phyloP scores from a whole-genome alignment of 345 rosid species.

The Salix purpurea region DNA sequence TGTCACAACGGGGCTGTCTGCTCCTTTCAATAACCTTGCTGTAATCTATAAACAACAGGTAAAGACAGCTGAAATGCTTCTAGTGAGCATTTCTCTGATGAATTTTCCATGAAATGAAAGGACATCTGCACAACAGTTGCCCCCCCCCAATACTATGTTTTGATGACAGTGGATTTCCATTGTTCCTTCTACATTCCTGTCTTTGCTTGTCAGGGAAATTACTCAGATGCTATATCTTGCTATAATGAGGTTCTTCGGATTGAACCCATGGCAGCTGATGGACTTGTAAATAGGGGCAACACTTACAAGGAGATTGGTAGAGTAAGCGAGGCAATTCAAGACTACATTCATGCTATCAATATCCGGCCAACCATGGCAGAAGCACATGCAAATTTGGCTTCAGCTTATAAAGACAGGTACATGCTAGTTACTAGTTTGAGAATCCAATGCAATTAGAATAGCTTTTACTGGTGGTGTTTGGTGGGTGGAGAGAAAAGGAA shows the following conservation, averaged over 20 bases:
- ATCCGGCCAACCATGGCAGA: slow-evolving; percentile 93
- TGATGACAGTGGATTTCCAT: background rate
- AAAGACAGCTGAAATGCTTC: background rate
- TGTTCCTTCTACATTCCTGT: background rate
- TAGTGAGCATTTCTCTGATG: background rate
- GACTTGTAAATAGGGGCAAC: slow-evolving; percentile 94
- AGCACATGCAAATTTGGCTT: slow-evolving; percentile 99
- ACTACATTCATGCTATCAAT: slow-evolving; percentile 73
- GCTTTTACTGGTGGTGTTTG: background rate
- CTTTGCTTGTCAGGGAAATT: slow-evolving; percentile 62
- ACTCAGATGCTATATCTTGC: slow-evolving; percentile 92
- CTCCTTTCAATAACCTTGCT: slow-evolving; percentile 96
- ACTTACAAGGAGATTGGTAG: slow-evolving; percentile 95
- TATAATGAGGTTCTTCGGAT: slow-evolving; percentile 95
- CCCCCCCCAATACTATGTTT: background rate
- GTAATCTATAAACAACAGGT: slow-evolving; percentile 98
- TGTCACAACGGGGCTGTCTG: slow-evolving; percentile 90
- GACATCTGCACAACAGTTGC: background rate
- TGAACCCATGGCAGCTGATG: slow-evolving; percentile 98
- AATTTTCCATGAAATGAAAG: background rate
- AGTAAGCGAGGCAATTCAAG: slow-evolving; percentile 93
- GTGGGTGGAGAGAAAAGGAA: background rate
- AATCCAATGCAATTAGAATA: background rate
- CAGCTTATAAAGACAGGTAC: slow-evolving; percentile 99
- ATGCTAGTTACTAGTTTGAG: background rate